Evolutionary conservation across 2,329 filamentous ascomycete genomes (phyloP).

Genomic region (Aschersonia sp.): DNA sequence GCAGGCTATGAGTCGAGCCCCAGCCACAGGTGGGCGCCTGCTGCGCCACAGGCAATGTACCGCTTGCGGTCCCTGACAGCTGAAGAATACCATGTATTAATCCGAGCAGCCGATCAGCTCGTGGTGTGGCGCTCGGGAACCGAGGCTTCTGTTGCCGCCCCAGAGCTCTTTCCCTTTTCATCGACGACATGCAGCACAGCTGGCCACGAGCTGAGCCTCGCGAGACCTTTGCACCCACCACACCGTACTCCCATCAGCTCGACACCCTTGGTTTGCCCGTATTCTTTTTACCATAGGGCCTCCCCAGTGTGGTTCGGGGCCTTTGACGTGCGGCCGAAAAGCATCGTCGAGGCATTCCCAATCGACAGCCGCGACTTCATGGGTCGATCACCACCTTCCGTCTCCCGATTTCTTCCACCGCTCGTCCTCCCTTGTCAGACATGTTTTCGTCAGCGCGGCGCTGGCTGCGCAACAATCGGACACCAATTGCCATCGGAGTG

Average conservation of each 20-base stretch:
- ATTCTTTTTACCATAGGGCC: background rate
- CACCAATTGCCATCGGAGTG: conserved; percentile 73
- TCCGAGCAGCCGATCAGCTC: background rate
- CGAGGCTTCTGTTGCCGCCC: conserved; percentile 3
- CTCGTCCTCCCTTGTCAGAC: conserved; percentile 1
- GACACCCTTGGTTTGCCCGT: background rate
- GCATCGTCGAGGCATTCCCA: no score
- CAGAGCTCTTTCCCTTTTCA: background rate
- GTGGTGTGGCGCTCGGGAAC: conserved; percentile 1
- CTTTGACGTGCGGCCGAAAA: no score
- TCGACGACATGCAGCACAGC: background rate
- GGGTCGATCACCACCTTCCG: background rate
- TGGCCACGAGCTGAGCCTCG: background rate
- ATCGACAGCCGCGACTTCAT: no score
- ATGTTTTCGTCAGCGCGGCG: conserved; percentile 63
- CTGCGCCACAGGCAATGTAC: background rate
- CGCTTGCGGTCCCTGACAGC: background rate
- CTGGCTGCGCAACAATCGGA: conserved; percentile 88
- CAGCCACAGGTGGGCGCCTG: no score
- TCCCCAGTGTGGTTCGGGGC: no score
- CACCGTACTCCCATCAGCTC: background rate
- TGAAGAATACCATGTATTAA: background rate
- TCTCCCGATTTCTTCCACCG: conserved; percentile 1
- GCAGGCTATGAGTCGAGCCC: no score
- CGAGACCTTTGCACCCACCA: no score